phyloP scores from a whole-genome alignment of 2,329 filamentous ascomycete species.

The Aspergillus flavus region DNA sequence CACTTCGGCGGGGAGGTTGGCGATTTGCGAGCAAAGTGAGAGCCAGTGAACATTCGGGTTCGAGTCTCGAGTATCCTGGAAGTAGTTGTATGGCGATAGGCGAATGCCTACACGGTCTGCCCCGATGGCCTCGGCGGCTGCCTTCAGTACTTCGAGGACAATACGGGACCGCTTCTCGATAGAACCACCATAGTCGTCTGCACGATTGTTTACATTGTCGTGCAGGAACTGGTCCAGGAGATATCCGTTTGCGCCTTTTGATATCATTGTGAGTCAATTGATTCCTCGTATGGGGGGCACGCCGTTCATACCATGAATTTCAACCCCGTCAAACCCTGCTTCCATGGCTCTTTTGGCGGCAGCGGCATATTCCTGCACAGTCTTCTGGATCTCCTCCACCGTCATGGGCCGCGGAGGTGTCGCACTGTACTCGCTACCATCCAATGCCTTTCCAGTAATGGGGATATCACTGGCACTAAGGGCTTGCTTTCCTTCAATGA shows the following conservation, averaged over 20 bases:
- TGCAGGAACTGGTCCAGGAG: slow-evolving; percentile 68
- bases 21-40: neutral
- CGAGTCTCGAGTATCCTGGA: neutral
- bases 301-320: slow-evolving; percentile 43
- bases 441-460: neutral
- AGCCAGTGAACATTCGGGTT: neutral
- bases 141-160: slow-evolving; percentile 56
- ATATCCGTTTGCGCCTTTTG: slow-evolving; percentile 59
- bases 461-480: neutral
- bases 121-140: slow-evolving; percentile 49
- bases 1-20: neutral
- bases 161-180: slow-evolving; percentile 56
- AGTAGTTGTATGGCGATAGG: slow-evolving; percentile 54
- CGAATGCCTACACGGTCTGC: slow-evolving; percentile 58
- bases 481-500: neutral
- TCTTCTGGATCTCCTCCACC: slow-evolving; percentile 42
- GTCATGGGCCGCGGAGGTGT: slow-evolving; percentile 27
- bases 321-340: slow-evolving; percentile 55
- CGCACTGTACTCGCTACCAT: neutral
- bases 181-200: slow-evolving; percentile 51
- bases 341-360: slow-evolving; percentile 48
- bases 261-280: neutral
- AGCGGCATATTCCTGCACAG: slow-evolving; percentile 41
- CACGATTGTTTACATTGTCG: slow-evolving; percentile 57
- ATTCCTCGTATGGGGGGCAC: neutral